These are phyloP conservation scores for Rugonectria rugulosa DNA, from an alignment of 2,329 filamentous ascomycete genomes.

Conservation along the genomic window DNA sequence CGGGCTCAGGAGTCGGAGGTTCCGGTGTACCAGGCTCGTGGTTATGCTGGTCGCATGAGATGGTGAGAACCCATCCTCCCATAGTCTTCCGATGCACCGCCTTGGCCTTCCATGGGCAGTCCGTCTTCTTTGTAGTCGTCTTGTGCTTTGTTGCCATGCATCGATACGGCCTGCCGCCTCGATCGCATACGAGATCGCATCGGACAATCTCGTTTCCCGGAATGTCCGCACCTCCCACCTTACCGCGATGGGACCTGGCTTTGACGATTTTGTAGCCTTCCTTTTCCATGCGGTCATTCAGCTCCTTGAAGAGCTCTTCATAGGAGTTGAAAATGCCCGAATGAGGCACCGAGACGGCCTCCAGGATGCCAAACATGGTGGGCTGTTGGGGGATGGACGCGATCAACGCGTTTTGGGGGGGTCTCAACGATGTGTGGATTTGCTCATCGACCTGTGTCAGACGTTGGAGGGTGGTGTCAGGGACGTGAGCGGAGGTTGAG, in stretches of 20 bases:
- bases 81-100: constrained; percentile 53
- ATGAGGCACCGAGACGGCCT: constrained; percentile 48
- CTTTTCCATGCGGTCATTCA: constrained; percentile 52
- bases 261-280: constrained; percentile 57
- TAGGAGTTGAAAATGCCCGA: constrained; percentile 48
- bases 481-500: constrained; percentile 24
- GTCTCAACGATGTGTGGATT: constrained; percentile 40
- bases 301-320: constrained; percentile 51
- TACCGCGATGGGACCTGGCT: constrained; percentile 51
- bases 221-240: constrained; percentile 50
- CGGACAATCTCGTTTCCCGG: constrained; percentile 53
- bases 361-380: constrained; percentile 54
- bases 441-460: constrained; percentile 41
- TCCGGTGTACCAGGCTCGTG: constrained; percentile 55
- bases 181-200: constrained; percentile 55
- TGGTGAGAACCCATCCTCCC: constrained; percentile 54
- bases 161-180: constrained; percentile 53
- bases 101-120: constrained; percentile 56
- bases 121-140: constrained; percentile 55
- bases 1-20: constrained; percentile 46
- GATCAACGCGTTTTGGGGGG: constrained; percentile 38
- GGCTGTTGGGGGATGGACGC: constrained; percentile 24
- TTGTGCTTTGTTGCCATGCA: constrained; percentile 55
- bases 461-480: constrained; percentile 30
- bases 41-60: constrained; percentile 54